Percentiles rank a stretch among this genome's conserved stretches.
These are phyloP conservation scores for Staphylotrichum longicolle DNA, from an alignment of 495 filamentous ascomycete genomes.

Conservation along the genomic window DNA sequence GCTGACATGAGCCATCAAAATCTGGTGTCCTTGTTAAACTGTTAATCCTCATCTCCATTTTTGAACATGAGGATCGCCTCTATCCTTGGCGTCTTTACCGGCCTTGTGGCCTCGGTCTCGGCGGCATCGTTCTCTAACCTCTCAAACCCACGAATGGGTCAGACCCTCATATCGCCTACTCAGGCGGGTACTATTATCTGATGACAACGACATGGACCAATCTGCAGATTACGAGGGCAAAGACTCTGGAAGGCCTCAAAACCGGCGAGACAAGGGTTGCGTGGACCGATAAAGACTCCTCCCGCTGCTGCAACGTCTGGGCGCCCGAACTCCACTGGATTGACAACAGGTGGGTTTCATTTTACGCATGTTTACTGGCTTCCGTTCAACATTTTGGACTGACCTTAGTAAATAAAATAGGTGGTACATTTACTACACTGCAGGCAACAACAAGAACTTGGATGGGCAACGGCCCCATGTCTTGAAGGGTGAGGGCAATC, in stretches of 20 bases:
- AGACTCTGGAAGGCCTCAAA: slow-evolving; percentile 27
- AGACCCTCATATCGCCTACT: slow-evolving; percentile 8
- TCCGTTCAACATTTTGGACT: too few species aligned
- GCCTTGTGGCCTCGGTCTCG: neutral
- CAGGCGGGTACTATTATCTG: slow-evolving; percentile 8
- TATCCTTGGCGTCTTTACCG: neutral
- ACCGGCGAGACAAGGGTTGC: slow-evolving; percentile 45
- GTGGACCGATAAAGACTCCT: slow-evolving; percentile 39
- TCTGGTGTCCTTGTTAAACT: neutral
- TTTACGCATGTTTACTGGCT: neutral
- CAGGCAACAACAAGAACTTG: slow-evolving; percentile 24
- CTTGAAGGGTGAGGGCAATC: slow-evolving; percentile 24
- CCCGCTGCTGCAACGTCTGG: slow-evolving; percentile 54
- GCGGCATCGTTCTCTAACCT: slow-evolving; percentile 9
- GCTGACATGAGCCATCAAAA: neutral
- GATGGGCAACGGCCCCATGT: slow-evolving; percentile 42
- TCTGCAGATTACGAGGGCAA: slow-evolving; percentile 8
- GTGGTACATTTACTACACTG: slow-evolving; percentile 46
- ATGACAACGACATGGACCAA: slow-evolving; percentile 11
- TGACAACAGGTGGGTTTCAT: slow-evolving; percentile 23
- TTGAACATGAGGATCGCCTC: slow-evolving; percentile 1
- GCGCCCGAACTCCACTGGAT: slow-evolving; percentile 53
- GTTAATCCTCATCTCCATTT: neutral
- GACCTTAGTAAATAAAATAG: neutral
- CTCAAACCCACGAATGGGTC: slow-evolving; percentile 6